Evolutionary conservation across 73 alveolate genomes (phyloP).

Genomic region (Paramecium bursaria): DNA sequence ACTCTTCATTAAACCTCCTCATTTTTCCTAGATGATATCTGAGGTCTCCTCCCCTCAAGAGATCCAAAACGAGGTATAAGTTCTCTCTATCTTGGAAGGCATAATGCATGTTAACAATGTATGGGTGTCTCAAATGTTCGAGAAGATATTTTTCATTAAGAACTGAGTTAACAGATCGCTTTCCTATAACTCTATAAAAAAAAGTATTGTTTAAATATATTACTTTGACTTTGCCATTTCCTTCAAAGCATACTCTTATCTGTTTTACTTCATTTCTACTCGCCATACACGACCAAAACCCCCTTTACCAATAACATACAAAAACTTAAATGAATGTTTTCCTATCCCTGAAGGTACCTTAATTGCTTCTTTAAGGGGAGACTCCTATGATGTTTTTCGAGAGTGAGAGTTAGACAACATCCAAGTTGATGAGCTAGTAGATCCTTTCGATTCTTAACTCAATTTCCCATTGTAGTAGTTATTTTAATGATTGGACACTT

Average conservation of each 20-base stretch:
- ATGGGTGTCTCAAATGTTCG: conserved; percentile 77
- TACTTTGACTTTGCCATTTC: conserved; percentile 52
- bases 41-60: conserved; percentile 76
- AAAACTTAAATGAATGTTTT: conserved; percentile 43
- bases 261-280: conserved; percentile 50
- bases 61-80: conserved; percentile 74
- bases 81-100: conserved; percentile 75
- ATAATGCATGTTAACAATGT: conserved; percentile 78
- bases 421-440: conserved; percentile 48
- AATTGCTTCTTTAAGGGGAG: conserved; percentile 17
- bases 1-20: conserved; percentile 56
- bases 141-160: conserved; percentile 72
- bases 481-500: conserved; percentile 55
- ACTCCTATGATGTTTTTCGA: conserved; percentile 49
- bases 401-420: conserved; percentile 45
- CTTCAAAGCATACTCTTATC: conserved; percentile 56
- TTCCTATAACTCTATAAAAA: conserved; percentile 52
- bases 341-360: conserved; percentile 23
- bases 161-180: conserved; percentile 70
- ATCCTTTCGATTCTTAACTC: conserved; percentile 53
- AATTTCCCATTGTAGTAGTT: conserved; percentile 43
- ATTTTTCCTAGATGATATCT: conserved; percentile 72
- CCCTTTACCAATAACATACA: conserved; percentile 56
- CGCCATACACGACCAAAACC: conserved; percentile 59
- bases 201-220: too few relatives aligned